phyloP scores from a whole-genome alignment of 2,329 filamentous ascomycete genomes.

The Trichoderma lentiforme region DNA sequence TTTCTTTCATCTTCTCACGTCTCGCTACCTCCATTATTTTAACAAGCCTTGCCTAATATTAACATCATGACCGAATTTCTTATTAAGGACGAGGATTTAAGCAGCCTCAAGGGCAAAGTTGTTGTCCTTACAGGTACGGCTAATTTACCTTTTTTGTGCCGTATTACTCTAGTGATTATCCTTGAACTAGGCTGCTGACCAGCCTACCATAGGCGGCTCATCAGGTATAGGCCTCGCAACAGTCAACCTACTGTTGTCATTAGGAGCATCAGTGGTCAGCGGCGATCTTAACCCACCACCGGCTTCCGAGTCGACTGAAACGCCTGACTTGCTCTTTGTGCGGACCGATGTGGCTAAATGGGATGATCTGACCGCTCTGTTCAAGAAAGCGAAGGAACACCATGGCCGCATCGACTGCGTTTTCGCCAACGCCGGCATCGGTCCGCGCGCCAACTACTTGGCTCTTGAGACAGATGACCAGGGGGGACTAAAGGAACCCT shows the following conservation, averaged over 20 bases:
- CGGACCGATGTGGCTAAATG: conserved; percentile 1
- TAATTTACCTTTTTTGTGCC: not conserved
- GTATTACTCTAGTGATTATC: not conserved
- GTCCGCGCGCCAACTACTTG: conserved; percentile 11
- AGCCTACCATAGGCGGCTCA: not conserved
- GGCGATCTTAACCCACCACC: conserved; percentile 1
- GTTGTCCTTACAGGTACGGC: conserved; percentile 11
- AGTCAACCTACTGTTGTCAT: conserved; percentile 1
- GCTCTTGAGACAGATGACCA: conserved; percentile 12
- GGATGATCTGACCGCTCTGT: conserved; percentile 2
- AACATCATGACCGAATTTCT: conserved; percentile 3
- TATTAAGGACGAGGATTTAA: conserved; percentile 7
- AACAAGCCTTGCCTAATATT: not conserved
- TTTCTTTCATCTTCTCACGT: not conserved
- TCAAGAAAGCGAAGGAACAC: conserved; percentile 4
- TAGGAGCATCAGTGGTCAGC: conserved; percentile 12
- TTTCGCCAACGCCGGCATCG: conserved; percentile 10
- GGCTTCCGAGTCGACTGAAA: not conserved
- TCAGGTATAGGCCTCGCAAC: conserved; percentile 11
- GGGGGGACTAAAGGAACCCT: not conserved
- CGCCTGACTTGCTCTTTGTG: not conserved
- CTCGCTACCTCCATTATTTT: not conserved
- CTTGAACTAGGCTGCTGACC: not conserved
- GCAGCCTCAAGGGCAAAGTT: conserved; percentile 8
- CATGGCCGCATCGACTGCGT: conserved; percentile 8